These are phyloP conservation scores for Solanum verrucosum DNA, from an alignment of 257 asterid genomes.

Conservation along the genomic window DNA sequence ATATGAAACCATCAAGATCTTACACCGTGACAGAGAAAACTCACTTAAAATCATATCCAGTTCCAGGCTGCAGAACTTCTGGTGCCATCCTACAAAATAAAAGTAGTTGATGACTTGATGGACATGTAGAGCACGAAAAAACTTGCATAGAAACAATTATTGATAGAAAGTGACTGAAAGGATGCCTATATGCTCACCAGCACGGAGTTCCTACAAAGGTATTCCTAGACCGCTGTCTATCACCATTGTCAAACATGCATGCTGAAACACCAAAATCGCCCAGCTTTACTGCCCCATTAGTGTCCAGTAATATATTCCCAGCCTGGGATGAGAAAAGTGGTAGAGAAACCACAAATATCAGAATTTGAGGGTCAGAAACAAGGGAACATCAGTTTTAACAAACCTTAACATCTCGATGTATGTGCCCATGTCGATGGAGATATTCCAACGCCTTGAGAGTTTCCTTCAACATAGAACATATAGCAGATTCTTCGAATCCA, in stretches of 20 bases:
- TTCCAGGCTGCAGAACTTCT: constrained; percentile 97
- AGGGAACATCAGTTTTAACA: constrained; percentile 4
- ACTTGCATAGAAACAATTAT: neutral
- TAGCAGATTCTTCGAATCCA: constrained; percentile 94
- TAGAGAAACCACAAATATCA: neutral
- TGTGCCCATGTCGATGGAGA: constrained; percentile 91
- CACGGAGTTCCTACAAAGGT: constrained; percentile 99
- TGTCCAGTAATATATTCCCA: constrained; percentile 88
- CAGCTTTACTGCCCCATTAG: constrained; percentile 83
- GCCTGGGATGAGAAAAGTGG: constrained; percentile 48
- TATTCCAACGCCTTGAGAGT: constrained; percentile 94
- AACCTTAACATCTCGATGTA: constrained; percentile 98
- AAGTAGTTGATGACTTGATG: constrained; percentile 4
- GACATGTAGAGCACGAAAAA: constrained; percentile 2
- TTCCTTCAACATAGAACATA: constrained; percentile 82
- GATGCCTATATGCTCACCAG: constrained; percentile 44
- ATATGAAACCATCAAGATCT: neutral
- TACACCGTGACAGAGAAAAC: constrained; percentile 17
- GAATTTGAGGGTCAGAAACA: neutral
- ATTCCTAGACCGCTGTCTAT: constrained; percentile 93
- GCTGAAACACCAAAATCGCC: constrained; percentile 99
- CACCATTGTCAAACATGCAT: constrained; percentile 93
- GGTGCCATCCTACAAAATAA: constrained; percentile 90
- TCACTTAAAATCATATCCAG: constrained; percentile 98
- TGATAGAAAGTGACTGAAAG: neutral